A percentile compares a stretch with the other conserved stretches of the same genome.
phyloP scores from a whole-genome alignment of 2,329 filamentous ascomycete species.

The Verticillium nonalfalfae region DNA sequence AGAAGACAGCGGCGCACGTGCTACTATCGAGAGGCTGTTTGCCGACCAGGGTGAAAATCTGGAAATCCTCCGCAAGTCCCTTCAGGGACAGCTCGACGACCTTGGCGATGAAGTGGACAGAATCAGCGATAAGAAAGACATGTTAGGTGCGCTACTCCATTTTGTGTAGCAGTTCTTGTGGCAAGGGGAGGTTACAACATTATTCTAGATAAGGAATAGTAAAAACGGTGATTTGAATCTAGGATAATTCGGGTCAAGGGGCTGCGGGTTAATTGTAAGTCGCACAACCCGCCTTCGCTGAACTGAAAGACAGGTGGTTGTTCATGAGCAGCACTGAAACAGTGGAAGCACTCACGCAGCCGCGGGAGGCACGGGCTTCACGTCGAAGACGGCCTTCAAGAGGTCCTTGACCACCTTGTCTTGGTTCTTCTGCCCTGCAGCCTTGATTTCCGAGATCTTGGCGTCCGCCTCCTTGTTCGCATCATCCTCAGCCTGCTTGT shows the following conservation, averaged over 20 bases:
- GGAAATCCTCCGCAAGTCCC: constrained; percentile 54
- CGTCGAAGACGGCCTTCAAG: constrained; percentile 76
- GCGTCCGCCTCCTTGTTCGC: constrained; percentile 75
- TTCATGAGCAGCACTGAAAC: background rate
- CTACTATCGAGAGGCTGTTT: constrained; percentile 57
- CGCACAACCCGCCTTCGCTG: background rate
- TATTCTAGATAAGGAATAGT: background rate
- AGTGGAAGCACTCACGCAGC: constrained; percentile 11
- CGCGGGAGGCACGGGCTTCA: constrained; percentile 59
- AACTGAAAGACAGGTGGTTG: background rate
- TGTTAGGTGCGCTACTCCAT: constrained; percentile 45
- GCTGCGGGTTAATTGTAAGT: background rate
- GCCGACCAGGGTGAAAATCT: constrained; percentile 63
- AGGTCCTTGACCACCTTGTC: constrained; percentile 76
- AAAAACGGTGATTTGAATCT: background rate
- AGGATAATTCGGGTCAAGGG: background rate
- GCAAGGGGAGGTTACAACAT: background rate
- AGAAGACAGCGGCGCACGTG: constrained; percentile 72
- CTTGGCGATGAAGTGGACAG: constrained; percentile 51
- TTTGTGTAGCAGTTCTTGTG: constrained; percentile 30
- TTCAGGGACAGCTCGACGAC: constrained; percentile 53
- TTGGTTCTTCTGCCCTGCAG: constrained; percentile 72
- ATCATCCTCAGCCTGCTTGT: constrained; percentile 69
- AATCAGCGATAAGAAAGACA: constrained; percentile 51
- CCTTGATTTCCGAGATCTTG: constrained; percentile 77